These are phyloP conservation scores for Nannochloropsis gaditana DNA, from an alignment of 108 stramenopile species.

Conservation along the genomic window DNA sequence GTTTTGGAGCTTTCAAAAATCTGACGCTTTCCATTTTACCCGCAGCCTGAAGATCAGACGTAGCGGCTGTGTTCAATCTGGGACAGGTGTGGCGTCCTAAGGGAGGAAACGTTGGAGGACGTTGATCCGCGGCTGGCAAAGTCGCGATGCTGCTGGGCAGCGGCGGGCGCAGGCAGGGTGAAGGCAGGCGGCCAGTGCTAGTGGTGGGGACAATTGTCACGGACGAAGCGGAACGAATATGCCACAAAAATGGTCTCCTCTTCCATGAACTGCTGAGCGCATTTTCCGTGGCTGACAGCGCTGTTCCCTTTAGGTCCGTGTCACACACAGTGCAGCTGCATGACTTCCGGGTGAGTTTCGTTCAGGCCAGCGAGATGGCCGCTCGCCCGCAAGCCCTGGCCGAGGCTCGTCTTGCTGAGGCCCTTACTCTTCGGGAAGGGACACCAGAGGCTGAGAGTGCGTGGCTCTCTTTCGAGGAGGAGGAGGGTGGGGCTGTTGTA, in stretches of 20 bases:
- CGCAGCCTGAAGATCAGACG: no score
- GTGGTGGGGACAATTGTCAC: slow-evolving; percentile 39
- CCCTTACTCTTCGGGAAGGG: slow-evolving; percentile 19
- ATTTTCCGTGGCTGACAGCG: slow-evolving; percentile 21
- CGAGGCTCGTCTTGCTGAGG: slow-evolving; percentile 23
- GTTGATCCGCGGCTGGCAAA: no score
- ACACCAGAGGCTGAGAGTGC: neutral
- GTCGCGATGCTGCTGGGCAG: neutral
- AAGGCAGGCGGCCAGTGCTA: slow-evolving; percentile 21
- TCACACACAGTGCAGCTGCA: slow-evolving; percentile 23
- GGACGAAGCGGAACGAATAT: slow-evolving; percentile 38
- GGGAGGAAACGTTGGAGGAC: no score
- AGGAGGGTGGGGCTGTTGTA: neutral
- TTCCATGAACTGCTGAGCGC: slow-evolving; percentile 42
- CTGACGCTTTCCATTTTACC: no score
- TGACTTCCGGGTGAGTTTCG: slow-evolving; percentile 26
- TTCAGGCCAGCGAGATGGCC: slow-evolving; percentile 32
- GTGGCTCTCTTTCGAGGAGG: neutral
- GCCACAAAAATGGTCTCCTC: slow-evolving; percentile 33
- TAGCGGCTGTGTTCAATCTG: no score
- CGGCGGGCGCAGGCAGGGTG: neutral
- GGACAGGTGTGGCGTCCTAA: no score
- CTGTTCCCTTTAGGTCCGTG: slow-evolving; percentile 34
- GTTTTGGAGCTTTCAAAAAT: no score
- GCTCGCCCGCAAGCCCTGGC: slow-evolving; percentile 1